Base-by-base conservation (phyloP, 2,329 filamentous ascomycete genomes). In the Nothomitra cinnamomea region DNA sequence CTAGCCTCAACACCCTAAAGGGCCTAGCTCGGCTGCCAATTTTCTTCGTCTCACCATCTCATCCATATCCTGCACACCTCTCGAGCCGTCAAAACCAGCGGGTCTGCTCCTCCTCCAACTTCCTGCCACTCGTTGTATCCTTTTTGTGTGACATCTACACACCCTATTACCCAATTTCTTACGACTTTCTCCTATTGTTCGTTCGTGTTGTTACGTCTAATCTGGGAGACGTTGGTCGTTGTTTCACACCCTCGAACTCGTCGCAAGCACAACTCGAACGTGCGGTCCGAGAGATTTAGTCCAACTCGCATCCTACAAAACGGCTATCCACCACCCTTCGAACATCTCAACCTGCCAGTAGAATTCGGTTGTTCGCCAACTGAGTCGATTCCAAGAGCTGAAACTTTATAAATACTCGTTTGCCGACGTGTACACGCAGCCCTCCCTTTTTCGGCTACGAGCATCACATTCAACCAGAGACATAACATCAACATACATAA, bases 51-150 rank as follows among this genome's bases (percentile, higher is more conserved):
- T 32, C 28, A 32, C 28, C 28, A 32, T 4, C 28, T 10, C 28
- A 35, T 15, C 24, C 45, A 24, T 28, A 22, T 32, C 45, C 22
- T 10, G n/a, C 25, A 32, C 24, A 2, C 4, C 19, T 24, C 28
- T 32, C 8, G 7, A 49, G 19, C 45, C 45, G 24, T 17, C 13
- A 35, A 35, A 17, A 49, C 13, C 45, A 49, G 45, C 25, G 12
- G 45, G 45, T 32, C 45, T 49, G 45, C 24, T 49, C 45, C 24
- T 32, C 45, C 45, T 49, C 45, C 25, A 49, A 49, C 25, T 49
- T 49, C 22, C 32, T 24, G 25, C 32, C 45, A 49, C 25, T 49
- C 45, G n/a, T 49, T 49, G 15, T 6, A 35, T 48, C 45, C 2
- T 17, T 24, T 49, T 49, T 49, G 21, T 24, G 24, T 19, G 45